Base-by-base conservation (phyloP, 2,329 filamentous ascomycete species). In the Monilinia polystroma region DNA sequence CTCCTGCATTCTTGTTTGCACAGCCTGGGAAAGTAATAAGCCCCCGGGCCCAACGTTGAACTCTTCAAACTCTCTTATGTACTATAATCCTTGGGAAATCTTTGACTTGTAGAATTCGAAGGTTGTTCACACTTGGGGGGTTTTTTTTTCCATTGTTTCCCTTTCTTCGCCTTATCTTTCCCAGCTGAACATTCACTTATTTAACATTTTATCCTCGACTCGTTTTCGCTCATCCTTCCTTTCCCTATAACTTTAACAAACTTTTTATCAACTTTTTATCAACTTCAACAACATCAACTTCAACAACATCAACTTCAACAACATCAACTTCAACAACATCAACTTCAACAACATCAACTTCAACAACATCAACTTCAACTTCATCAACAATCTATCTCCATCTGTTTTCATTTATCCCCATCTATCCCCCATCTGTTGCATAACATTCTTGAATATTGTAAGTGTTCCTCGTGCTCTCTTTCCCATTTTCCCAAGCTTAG, bases 331-430 rank as follows among this genome's bases (percentile, higher is more conserved):
- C 56, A 60, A 62, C 38, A 62, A 47, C 49, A 12, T 51, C 45
- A 60, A 53, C n/a, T n/a, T 62, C 20, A n/a, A n/a, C n/a, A n/a
- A n/a, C 20, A 38, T 38, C 45, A 60, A 53, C n/a, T n/a, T 62
- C 20, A 18, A 38, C 20, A 64, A 57, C 62, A 57, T 57, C 38
- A 20, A 56, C 6, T 35, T 43, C 29, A 23, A 57, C 32, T 51
- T 38, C 18, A 38, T 41, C 11, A 41, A 23, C 6, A 6, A 49
- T 59, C 45, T 38, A 26, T 45, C 35, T 62, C 4, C 26, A 58
- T n/a, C n/a, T n/a, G n/a, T n/a, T n/a, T n/a, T n/a, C n/a, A n/a
- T n/a, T n/a, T n/a, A n/a, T n/a, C n/a, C n/a, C n/a, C n/a, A n/a
- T n/a, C n/a, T n/a, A n/a, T n/a, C n/a, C n/a, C n/a, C n/a, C n/a